Conservation (phyloP, 305 asterid genomes). For the Solanum aculeatissimum region DNA sequence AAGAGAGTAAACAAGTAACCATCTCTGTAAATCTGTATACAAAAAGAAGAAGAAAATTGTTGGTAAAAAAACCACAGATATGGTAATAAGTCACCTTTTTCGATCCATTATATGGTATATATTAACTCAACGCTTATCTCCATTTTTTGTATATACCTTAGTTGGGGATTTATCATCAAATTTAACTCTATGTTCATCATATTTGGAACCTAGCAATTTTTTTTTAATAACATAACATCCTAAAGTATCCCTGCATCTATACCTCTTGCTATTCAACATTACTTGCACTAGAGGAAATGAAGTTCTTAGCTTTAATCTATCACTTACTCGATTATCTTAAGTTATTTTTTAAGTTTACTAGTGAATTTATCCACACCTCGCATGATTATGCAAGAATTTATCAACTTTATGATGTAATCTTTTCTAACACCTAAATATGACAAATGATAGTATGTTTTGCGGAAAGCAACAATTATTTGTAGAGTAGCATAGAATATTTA, state of each 20-base stretch:
- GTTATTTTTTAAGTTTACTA: neutral
- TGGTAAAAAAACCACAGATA: neutral
- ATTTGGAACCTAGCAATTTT: too few species aligned
- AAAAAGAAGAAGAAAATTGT: neutral
- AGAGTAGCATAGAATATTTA: too few species aligned
- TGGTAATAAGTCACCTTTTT: neutral
- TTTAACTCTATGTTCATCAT: neutral
- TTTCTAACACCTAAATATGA: too few species aligned
- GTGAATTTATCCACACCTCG: too few species aligned
- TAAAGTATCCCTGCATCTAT: neutral
- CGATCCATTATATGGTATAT: neutral
- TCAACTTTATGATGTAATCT: too few species aligned
- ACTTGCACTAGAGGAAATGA: neutral
- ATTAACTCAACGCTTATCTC: neutral
- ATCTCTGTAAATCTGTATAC: neutral
- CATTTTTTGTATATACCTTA: neutral
- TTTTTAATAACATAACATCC: neutral
- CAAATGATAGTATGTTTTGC: too few species aligned
- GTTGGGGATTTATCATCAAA: neutral
- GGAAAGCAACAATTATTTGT: too few species aligned
- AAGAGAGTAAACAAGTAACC: neutral
- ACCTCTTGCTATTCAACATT: neutral
- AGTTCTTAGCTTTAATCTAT: neutral
- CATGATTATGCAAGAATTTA: too few species aligned
- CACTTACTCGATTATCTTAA: neutral